Percentiles rank a stretch among this genome's conserved stretches.
These are phyloP conservation scores for Dalbergia oliveri DNA, from an alignment of 306 rosid genomes.

Conservation along the genomic window DNA sequence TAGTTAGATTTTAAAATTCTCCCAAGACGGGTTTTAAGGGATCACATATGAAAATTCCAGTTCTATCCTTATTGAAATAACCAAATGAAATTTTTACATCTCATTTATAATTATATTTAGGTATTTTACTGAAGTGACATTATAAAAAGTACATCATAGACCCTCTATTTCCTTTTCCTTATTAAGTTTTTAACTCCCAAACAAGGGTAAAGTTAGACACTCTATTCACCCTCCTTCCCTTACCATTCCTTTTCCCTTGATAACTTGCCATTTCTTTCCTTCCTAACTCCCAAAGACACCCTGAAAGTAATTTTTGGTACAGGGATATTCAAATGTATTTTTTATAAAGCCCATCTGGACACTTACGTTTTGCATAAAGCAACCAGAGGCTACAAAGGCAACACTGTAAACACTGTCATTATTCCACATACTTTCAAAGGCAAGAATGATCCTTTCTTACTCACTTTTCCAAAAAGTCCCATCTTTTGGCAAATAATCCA, in stretches of 20 bases:
- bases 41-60: neutral
- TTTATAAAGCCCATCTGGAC: neutral
- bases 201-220: no score
- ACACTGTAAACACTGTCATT: neutral
- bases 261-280: neutral
- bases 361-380: constrained; percentile 31
- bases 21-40: neutral
- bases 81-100: neutral
- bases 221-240: no score
- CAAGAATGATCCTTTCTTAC: neutral
- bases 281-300: neutral
- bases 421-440: constrained; percentile 5
- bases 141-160: no score
- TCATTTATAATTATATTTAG: neutral
- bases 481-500: constrained; percentile 19
- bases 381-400: neutral
- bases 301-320: neutral
- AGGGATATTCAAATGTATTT: no score
- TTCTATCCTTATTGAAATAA: neutral
- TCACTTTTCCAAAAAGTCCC: constrained; percentile 17
- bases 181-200: no score
- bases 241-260: no score
- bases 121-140: no score
- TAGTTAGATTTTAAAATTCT: neutral
- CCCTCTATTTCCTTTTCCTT: no score